Base-by-base conservation (phyloP, 345 rosid species). In the Ricinus communis region DNA sequence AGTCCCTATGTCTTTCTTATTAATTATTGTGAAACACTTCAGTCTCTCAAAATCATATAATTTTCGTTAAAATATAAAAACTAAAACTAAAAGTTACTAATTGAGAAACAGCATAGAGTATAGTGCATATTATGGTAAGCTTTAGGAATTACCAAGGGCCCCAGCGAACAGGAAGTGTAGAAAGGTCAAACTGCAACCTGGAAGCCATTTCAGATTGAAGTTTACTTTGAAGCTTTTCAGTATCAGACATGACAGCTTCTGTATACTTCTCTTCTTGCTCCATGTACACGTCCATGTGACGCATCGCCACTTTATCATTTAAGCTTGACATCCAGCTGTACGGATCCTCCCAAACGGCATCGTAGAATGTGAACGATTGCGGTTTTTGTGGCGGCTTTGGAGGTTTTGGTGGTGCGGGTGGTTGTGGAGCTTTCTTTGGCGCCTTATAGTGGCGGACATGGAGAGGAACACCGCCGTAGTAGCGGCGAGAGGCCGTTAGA, bases 291-390 rank as follows among this genome's bases (percentile, higher is more conserved):
- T 90, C 98, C 99, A 95, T 92, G 77, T 95, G 98, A 27, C 97
- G 85, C 98, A 92, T 92, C 47, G 98, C 97, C 53, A 95, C 99
- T 77, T 88, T 88, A 81, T 95, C 98, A 36, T 79, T 85, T 30
- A 95, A 85, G 73, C 75, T 84, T 61, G 97, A 87, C 98, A 95
- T 95, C 99, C 99, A 95, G 71, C 88, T 82, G 85, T 95, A 95
- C 25, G 91, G 87, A 75, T 95, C 99, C 73, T 92, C 93, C 99
- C 98, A 95, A 16, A 89, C 84, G 43, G 51, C 82, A 77, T 83
- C 93, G 60, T 88, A 93, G 77, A 87, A 80, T 19, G 88, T 84
- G 86, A 86, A 89, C 33, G 79, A 70, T 77, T 87, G 87, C 15
- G 96, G 93, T 84, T 90, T 95, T 71, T 85, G 86, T 57, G 97